Percentiles rank a stretch among this genome's conserved stretches.
phyloP scores from a whole-genome alignment of 1,284 basidiomycete genomes.

The Polyporus tsugae region DNA sequence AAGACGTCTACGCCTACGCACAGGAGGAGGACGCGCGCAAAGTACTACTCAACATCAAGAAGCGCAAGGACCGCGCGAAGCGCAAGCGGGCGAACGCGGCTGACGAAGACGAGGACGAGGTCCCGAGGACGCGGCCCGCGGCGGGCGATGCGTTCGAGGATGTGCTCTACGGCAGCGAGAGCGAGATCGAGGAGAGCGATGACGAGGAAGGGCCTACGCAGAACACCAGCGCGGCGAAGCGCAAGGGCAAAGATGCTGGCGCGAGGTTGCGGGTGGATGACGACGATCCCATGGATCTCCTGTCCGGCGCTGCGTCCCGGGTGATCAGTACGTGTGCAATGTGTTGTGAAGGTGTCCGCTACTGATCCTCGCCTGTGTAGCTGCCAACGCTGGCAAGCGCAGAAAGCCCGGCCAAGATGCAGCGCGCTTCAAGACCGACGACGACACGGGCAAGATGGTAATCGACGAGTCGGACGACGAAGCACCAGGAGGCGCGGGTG shows the following conservation, averaged over 20 bases:
- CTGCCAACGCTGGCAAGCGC: conserved; percentile 57
- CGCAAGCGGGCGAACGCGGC: conserved; percentile 68
- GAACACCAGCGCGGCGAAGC: conserved; percentile 42
- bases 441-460: conserved; percentile 88
- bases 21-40: conserved; percentile 80
- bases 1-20: conserved; percentile 81
- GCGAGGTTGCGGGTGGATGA: conserved; percentile 87
- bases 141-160: conserved; percentile 94
- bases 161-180: conserved; percentile 93
- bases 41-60: conserved; percentile 91
- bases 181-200: conserved; percentile 81
- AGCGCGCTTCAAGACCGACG: conserved; percentile 87
- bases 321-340: conserved; percentile 69
- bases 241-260: conserved; percentile 50
- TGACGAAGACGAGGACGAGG: conserved; percentile 64
- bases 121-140: conserved; percentile 52
- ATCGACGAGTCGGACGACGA: conserved; percentile 64
- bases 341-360: neutral
- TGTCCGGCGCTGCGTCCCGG: conserved; percentile 84
- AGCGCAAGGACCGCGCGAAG: conserved; percentile 90
- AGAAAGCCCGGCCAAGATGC: conserved; percentile 90
- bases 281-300: conserved; percentile 95
- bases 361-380: conserved; percentile 45
- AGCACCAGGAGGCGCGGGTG: conserved; percentile 44
- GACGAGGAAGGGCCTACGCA: conserved; percentile 60